Conservation (phyloP, 441 rosid genomes). For the Adansonia madagascariensis region DNA sequence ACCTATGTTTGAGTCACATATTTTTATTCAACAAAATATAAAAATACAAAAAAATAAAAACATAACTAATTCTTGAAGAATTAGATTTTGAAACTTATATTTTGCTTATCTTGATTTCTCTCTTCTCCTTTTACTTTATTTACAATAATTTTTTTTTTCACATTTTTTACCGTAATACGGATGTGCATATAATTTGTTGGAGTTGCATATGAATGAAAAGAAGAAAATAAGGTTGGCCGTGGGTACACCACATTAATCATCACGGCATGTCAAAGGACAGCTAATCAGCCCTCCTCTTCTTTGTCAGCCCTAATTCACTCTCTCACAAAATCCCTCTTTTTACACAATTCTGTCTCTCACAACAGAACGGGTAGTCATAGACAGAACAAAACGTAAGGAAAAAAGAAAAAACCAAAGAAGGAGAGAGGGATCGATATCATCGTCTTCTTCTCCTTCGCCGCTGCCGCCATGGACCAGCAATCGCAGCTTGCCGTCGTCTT, state of each 20-base stretch:
- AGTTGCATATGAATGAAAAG: too few relatives aligned
- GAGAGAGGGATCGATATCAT: slow-evolving; percentile 19
- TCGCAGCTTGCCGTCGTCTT: slow-evolving; percentile 77
- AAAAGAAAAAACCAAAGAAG: not conserved
- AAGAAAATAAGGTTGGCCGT: not conserved
- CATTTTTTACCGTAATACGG: too few relatives aligned
- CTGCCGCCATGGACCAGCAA: slow-evolving; percentile 70
- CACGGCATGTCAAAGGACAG: slow-evolving; percentile 4
- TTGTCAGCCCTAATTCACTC: not conserved
- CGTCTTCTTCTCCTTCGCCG: slow-evolving; percentile 27
- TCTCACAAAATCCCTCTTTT: slow-evolving; percentile 14
- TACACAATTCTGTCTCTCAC: not conserved
- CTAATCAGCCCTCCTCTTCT: not conserved
- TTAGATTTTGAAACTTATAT: too few relatives aligned
- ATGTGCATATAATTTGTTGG: too few relatives aligned
- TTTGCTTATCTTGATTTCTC: too few relatives aligned
- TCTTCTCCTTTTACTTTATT: too few relatives aligned
- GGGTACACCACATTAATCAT: not conserved
- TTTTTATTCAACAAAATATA: too few relatives aligned
- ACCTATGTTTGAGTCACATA: too few relatives aligned
- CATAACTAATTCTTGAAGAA: too few relatives aligned
- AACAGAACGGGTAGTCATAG: not conserved
- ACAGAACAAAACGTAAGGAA: not conserved
- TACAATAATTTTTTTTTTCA: too few relatives aligned
- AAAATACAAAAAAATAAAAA: too few relatives aligned